phyloP scores from a whole-genome alignment of 2,329 filamentous ascomycete genomes.

The Aspergillus sp. region DNA sequence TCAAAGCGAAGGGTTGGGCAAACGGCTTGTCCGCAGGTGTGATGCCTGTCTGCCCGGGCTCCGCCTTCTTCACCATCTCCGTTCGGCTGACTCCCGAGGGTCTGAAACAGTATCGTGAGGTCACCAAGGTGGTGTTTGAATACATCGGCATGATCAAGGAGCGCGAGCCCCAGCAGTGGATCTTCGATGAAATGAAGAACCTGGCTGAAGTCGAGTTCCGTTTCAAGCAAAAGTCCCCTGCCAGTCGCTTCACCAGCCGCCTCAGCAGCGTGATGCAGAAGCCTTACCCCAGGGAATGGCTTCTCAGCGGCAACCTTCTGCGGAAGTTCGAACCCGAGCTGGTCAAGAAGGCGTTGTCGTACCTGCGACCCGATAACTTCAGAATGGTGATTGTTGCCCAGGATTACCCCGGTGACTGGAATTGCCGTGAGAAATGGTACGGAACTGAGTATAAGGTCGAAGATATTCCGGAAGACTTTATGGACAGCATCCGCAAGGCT shows the following conservation, averaged over 20 bases:
- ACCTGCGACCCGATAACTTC: conserved; percentile 85
- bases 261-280: conserved; percentile 90
- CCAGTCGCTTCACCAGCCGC: conserved; percentile 83
- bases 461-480: conserved; percentile 73
- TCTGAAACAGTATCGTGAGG: conserved; percentile 76
- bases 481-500: conserved; percentile 69
- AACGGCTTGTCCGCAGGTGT: conserved; percentile 79
- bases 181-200: conserved; percentile 87
- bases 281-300: conserved; percentile 79
- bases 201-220: conserved; percentile 93
- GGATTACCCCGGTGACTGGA: conserved; percentile 79
- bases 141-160: conserved; percentile 87
- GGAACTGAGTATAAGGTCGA: conserved; percentile 89
- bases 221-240: conserved; percentile 89
- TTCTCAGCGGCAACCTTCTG: conserved; percentile 79
- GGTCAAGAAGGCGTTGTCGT: conserved; percentile 73
- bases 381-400: conserved; percentile 80
- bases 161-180: conserved; percentile 82
- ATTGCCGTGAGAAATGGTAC: conserved; percentile 94
- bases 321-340: conserved; percentile 76
- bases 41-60: conserved; percentile 75
- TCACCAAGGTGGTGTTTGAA: conserved; percentile 82
- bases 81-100: conserved; percentile 84
- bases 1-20: conserved; percentile 89
- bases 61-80: conserved; percentile 76